phyloP scores from a whole-genome alignment of 805 yeast genomes.

The Zygoascus ofunaensis region DNA sequence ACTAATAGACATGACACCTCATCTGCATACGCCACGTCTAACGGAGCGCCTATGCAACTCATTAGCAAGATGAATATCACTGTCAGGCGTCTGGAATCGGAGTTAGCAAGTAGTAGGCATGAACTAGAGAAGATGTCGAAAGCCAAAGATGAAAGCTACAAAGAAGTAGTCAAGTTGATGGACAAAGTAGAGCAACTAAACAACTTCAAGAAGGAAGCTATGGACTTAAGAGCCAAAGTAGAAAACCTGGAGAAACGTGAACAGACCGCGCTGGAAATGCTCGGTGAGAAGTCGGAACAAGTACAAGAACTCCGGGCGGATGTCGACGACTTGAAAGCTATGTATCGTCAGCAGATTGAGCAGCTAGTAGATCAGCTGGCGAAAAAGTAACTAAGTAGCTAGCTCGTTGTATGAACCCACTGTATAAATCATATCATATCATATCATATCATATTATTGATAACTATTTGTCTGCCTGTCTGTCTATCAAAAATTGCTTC shows the following conservation, averaged over 20 bases:
- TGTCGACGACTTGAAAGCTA: conserved; percentile 77
- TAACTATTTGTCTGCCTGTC: not conserved
- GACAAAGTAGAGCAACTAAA: conserved; percentile 43
- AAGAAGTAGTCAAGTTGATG: conserved; percentile 53
- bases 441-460: not conserved
- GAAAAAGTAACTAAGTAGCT: conserved; percentile 30
- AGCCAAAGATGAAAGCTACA: conserved; percentile 60
- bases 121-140: conserved; percentile 44
- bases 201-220: conserved; percentile 28
- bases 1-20: conserved; percentile 7
- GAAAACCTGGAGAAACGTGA: conserved; percentile 37
- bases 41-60: conserved; percentile 45
- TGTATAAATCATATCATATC: not conserved
- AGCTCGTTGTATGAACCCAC: not conserved
- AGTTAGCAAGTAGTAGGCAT: conserved; percentile 54
- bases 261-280: conserved; percentile 52
- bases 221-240: conserved; percentile 27
- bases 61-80: conserved; percentile 68
- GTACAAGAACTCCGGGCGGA: conserved; percentile 84
- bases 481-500: not conserved
- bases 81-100: conserved; percentile 72
- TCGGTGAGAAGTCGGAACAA: conserved; percentile 82
- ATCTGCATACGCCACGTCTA: conserved; percentile 13
- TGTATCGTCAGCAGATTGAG: conserved; percentile 76
- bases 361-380: conserved; percentile 57